Percentiles rank a stretch among this genome's conserved stretches.
Evolutionary conservation across 257 asterid species (phyloP).

Genomic region (Scutellaria baicalensis): DNA sequence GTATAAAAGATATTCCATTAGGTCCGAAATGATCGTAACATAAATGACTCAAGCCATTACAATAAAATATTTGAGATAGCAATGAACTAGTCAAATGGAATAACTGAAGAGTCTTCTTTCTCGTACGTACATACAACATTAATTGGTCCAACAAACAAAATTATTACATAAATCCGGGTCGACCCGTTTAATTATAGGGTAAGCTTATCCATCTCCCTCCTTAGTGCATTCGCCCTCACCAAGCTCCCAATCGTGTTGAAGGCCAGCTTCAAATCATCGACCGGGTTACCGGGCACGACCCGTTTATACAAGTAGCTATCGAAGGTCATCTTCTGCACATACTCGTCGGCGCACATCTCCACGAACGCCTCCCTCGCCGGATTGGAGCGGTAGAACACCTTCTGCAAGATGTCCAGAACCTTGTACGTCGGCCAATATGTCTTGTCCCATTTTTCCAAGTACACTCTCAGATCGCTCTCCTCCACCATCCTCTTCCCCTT

Average conservation of each 20-base stretch:
- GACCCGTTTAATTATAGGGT: conserved; percentile 36
- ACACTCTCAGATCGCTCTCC: conserved; percentile 72
- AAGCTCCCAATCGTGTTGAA: conserved; percentile 82
- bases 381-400: conserved; percentile 78
- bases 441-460: conserved; percentile 84
- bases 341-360: conserved; percentile 88
- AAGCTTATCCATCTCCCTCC: conserved; percentile 80
- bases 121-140: no score
- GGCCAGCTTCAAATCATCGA: conserved; percentile 84
- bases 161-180: neutral
- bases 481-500: conserved; percentile 78
- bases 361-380: conserved; percentile 92
- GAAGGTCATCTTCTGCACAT: conserved; percentile 93
- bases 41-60: no score
- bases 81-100: no score
- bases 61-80: no score
- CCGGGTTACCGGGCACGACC: conserved; percentile 86
- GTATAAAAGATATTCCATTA: no score
- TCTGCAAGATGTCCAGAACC: conserved; percentile 77
- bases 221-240: conserved; percentile 84
- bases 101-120: no score
- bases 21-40: no score
- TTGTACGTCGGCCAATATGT: conserved; percentile 91
- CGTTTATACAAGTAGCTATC: conserved; percentile 82
- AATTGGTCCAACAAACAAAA: no score